Evolutionary conservation across 768 basidiomycete species (phyloP), one percentile per base, ranked within the genome.

Genomic region (Lyophyllum shimeji): DNA sequence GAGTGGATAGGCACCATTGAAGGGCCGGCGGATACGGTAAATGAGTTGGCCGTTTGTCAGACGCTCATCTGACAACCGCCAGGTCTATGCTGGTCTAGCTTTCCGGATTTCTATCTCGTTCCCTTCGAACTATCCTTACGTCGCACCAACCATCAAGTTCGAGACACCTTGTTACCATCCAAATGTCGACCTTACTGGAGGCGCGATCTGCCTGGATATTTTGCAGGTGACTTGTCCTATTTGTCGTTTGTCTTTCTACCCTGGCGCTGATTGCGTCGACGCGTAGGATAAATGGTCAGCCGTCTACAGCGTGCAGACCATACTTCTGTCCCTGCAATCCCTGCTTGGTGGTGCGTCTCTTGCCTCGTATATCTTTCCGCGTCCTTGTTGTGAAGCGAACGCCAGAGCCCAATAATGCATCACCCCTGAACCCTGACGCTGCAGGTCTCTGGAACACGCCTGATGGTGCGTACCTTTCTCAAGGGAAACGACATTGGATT

Each of bases 1-100:
- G 92, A 94, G 65, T 95, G 93, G 93, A 80, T 84, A 4, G 93
- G 93, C 7, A 92, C 91, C 42, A 89, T 95, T 65, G 90, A 90
- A 65, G 93, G 93, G 0, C 83, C 90, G 0, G 61, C 82, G 37
- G 89, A 82, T 61, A 94, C 92, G 15, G 89, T 90, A 63, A 53
- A 53, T 37, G 44, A 55, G 25, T 27, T 15, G 9, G 43, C 45
- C 17, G 34, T 40, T 45, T 48, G 29, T 46, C 20, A 34, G 7
- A 29, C 18, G 21, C 29, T 37, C 37, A 13, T 40, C 25, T 44
- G 43, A 59, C 52, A 57, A 47, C 62, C 48, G 54, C n/a, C 40
- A 90, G 88, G 82, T 92, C 55, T 94, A 95, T 62, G 83, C 82
- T 40, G 90, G 87, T 13, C 76, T 95, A 52, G 80, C 81, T 20